phyloP scores from a whole-genome alignment of 805 yeast species.

The Starmerella sirachaensis region DNA sequence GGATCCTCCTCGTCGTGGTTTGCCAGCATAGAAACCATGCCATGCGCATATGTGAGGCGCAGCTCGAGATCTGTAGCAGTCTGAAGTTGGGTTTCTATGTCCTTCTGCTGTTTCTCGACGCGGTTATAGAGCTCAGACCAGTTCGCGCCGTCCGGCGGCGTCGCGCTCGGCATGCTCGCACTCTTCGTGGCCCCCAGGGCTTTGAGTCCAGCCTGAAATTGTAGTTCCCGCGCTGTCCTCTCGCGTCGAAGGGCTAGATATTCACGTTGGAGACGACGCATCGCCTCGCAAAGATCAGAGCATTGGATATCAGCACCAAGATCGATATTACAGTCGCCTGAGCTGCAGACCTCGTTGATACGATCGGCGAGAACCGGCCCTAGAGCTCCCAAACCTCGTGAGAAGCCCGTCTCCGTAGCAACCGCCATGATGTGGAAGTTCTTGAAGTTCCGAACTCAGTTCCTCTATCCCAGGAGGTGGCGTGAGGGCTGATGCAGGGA shows the following conservation, averaged over 20 bases:
- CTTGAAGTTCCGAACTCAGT: too few relatives aligned
- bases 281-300: slow-evolving; percentile 19
- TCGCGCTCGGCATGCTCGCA: background rate
- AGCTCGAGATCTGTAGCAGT: slow-evolving; percentile 28
- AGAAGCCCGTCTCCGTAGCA: slow-evolving; percentile 21
- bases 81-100: slow-evolving; percentile 27
- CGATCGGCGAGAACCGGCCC: slow-evolving; percentile 17
- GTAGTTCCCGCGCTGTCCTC: slow-evolving; percentile 22
- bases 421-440: slow-evolving; percentile 3
- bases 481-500: too few relatives aligned
- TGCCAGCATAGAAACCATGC: slow-evolving; percentile 27
- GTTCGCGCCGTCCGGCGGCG: slow-evolving; percentile 9
- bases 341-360: slow-evolving; percentile 21
- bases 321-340: slow-evolving; percentile 14
- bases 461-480: too few relatives aligned
- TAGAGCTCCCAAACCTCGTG: too few relatives aligned
- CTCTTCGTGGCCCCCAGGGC: too few relatives aligned
- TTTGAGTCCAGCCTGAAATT: slow-evolving; percentile 13
- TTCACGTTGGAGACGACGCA: slow-evolving; percentile 21
- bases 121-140: slow-evolving; percentile 26
- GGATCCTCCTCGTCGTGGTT: slow-evolving; percentile 18
- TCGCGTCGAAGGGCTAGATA: too few relatives aligned
- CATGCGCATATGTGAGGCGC: slow-evolving; percentile 27
- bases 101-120: slow-evolving; percentile 29
- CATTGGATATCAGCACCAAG: slow-evolving; percentile 17